These are phyloP conservation scores for Hyparrhenia diplandra DNA, from an alignment of 176 grass and related monocot genomes.

Conservation along the genomic window DNA sequence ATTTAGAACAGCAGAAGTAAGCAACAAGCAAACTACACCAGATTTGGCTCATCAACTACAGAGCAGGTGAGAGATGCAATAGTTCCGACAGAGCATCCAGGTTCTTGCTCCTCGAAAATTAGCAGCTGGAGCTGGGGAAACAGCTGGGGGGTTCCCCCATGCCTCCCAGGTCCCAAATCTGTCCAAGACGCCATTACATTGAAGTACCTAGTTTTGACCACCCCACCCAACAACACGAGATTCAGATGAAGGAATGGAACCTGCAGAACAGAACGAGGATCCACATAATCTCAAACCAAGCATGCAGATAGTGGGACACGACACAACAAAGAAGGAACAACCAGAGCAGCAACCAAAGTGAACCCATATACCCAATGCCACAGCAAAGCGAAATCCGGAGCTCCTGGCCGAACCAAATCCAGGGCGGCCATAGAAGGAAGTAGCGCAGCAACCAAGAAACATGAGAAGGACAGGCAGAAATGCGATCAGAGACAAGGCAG, in stretches of 20 bases:
- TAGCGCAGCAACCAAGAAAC: background rate
- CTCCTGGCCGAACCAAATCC: background rate
- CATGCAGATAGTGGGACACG: background rate
- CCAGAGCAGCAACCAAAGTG: background rate
- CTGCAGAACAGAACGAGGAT: background rate
- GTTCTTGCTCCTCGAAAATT: background rate
- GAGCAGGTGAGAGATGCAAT: background rate
- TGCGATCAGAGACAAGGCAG: background rate
- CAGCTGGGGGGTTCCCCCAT: background rate
- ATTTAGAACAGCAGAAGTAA: background rate
- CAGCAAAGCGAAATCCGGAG: background rate
- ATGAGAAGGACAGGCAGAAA: background rate
- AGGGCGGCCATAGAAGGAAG: background rate
- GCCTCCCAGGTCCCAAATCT: constrained; percentile 27
- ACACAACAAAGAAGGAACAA: background rate
- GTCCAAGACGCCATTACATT: background rate
- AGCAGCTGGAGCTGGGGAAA: background rate
- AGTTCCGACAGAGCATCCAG: background rate
- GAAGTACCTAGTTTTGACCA: background rate
- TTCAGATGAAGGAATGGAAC: background rate
- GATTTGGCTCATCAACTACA: background rate
- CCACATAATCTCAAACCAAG: background rate
- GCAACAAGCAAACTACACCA: background rate
- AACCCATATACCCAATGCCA: background rate
- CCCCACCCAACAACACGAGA: constrained; percentile 15